Conservation (phyloP, 1,139 yeast species). For the Taphrina communis region DNA sequence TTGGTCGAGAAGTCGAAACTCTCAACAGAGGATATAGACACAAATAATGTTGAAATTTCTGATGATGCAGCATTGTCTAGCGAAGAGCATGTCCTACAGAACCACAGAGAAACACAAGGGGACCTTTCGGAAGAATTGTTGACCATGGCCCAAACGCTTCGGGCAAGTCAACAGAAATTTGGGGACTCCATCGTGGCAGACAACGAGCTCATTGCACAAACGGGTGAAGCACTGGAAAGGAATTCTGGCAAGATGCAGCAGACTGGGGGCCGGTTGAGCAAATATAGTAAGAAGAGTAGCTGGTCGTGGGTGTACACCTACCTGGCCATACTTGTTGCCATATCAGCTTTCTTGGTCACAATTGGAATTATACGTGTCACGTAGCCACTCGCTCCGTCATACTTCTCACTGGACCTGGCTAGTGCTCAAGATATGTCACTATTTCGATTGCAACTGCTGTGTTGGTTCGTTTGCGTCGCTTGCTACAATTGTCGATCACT, state of each 20-base stretch:
- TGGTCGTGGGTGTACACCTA: conserved; percentile 28
- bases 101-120: conserved; percentile 39
- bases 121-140: conserved; percentile 34
- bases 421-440: not conserved
- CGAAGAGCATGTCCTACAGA: conserved; percentile 33
- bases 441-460: no score
- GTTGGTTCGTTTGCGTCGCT: no score
- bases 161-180: conserved; percentile 28
- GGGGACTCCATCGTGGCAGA: conserved; percentile 39
- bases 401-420: not conserved
- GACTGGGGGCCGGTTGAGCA: conserved; percentile 31
- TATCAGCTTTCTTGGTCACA: conserved; percentile 22
- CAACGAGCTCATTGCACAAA: conserved; percentile 34
- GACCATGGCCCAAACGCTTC: conserved; percentile 37
- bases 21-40: not conserved
- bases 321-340: conserved; percentile 34
- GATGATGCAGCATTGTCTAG: conserved; percentile 10
- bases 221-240: conserved; percentile 34
- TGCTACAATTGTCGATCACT: no score
- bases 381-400: not conserved
- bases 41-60: not conserved
- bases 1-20: not conserved
- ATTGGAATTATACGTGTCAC: conserved; percentile 29
- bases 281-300: conserved; percentile 34
- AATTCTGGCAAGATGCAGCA: conserved; percentile 32